Conservation (phyloP, 306 rosid genomes). For the Pyrus communis region DNA sequence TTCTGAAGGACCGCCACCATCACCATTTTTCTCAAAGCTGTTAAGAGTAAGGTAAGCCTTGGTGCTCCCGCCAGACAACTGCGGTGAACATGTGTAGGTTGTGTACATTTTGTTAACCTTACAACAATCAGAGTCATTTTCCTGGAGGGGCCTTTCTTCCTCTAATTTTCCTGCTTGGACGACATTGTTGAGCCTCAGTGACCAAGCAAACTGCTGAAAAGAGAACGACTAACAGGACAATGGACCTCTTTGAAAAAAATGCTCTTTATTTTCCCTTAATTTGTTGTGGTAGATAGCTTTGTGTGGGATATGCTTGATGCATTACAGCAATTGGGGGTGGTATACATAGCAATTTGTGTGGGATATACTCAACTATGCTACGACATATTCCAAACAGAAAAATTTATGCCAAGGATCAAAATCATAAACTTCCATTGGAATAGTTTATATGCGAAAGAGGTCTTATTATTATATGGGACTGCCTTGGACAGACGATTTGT, state of each 20-base stretch:
- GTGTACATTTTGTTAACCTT: conserved; percentile 19
- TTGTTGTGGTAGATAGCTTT: too few species aligned
- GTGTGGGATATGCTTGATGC: not conserved
- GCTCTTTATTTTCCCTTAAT: conserved; percentile 2
- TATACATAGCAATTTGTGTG: not conserved
- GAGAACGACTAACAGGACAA: not conserved
- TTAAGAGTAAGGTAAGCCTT: conserved; percentile 39
- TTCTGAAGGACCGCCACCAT: conserved; percentile 32
- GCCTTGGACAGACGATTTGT: too few species aligned
- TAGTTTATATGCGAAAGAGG: too few species aligned
- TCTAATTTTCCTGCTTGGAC: conserved; percentile 12
- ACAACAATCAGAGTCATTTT: conserved; percentile 20
- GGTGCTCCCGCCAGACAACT: conserved; percentile 5
- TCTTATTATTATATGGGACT: too few species aligned
- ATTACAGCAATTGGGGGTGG: not conserved
- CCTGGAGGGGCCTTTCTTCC: conserved; percentile 19
- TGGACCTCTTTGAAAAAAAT: not conserved
- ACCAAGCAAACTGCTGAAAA: not conserved
- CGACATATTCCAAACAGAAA: too few species aligned
- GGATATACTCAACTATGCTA: not conserved
- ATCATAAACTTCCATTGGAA: too few species aligned
- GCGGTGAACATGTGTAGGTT: conserved; percentile 34
- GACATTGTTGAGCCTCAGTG: conserved; percentile 10
- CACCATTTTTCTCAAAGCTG: conserved; percentile 28
- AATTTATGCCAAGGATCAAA: too few species aligned